Conservation (phyloP, 768 basidiomycete species). For the Leccinum longicurvipes region DNA sequence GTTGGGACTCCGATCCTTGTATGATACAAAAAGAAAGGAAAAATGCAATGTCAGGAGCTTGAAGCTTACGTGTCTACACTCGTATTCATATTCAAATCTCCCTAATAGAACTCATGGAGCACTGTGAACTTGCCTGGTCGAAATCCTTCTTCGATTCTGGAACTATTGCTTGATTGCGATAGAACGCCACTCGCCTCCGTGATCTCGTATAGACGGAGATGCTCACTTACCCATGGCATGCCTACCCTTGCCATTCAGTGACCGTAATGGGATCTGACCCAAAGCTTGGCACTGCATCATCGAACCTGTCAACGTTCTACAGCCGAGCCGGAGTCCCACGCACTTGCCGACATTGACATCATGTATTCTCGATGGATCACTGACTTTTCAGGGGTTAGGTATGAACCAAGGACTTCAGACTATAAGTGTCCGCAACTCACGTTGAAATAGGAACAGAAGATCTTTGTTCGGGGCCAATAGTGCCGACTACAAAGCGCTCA, state of each 20-base stretch:
- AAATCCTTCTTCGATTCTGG: conserved; percentile 12
- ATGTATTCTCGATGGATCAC: neutral
- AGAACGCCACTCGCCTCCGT: conserved; percentile 21
- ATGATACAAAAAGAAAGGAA: conserved; percentile 6
- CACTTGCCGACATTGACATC: conserved; percentile 14
- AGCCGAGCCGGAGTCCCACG: conserved; percentile 23
- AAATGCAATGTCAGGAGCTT: neutral
- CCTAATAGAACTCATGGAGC: conserved; percentile 6
- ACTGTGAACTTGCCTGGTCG: neutral
- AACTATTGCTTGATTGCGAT: conserved; percentile 3
- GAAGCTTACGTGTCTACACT: neutral
- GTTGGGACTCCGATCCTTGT: conserved; percentile 1
- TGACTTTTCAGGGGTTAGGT: neutral
- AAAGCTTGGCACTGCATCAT: conserved; percentile 1
- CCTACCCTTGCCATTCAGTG: conserved; percentile 3
- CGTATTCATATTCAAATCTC: neutral
- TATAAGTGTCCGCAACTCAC: neutral
- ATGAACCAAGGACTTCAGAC: neutral
- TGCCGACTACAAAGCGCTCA: conserved; percentile 1
- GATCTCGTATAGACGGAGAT: conserved; percentile 15
- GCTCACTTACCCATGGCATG: neutral
- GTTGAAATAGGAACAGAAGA: neutral
- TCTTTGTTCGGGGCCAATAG: conserved; percentile 10
- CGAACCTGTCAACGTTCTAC: neutral
- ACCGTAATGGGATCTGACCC: conserved; percentile 8